These are phyloP conservation scores for Eleusine coracana DNA, from an alignment of 176 grass and related monocot genomes.

Conservation along the genomic window DNA sequence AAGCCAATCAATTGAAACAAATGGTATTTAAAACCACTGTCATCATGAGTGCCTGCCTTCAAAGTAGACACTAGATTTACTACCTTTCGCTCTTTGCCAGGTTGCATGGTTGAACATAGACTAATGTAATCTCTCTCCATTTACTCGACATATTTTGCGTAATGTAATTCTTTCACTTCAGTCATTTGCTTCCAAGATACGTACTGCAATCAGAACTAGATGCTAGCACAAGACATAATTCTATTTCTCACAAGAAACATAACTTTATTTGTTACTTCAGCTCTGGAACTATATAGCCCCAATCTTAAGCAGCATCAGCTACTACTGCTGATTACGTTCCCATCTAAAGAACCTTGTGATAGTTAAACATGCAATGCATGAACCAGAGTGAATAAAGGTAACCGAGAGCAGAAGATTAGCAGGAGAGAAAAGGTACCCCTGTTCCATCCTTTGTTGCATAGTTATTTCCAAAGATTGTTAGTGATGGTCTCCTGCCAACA, in stretches of 20 bases:
- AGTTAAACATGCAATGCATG: background rate
- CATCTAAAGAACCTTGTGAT: conserved; percentile 14
- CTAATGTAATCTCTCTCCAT: background rate
- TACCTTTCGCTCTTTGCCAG: background rate
- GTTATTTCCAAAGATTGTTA: conserved; percentile 92
- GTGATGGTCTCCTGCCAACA: conserved; percentile 78
- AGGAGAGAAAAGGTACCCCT: conserved; percentile 62
- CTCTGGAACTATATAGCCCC: conserved; percentile 2
- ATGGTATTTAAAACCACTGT: background rate
- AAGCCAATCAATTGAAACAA: background rate
- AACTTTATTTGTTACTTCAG: background rate
- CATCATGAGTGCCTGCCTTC: background rate
- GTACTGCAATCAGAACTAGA: conserved; percentile 4
- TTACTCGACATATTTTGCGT: background rate
- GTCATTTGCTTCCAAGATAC: conserved; percentile 17
- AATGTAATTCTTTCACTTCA: background rate
- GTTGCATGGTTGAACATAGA: conserved; percentile 29
- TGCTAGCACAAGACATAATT: background rate
- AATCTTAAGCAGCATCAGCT: conserved; percentile 19
- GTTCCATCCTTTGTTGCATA: conserved; percentile 95
- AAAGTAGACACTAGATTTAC: conserved; percentile 8
- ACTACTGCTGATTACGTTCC: background rate
- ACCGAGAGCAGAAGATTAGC: conserved; percentile 25
- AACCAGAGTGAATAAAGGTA: conserved; percentile 1
- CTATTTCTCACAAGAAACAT: background rate